Conservation (phyloP, 768 basidiomycete species). For the Boletus pseudo-olivaceus region DNA sequence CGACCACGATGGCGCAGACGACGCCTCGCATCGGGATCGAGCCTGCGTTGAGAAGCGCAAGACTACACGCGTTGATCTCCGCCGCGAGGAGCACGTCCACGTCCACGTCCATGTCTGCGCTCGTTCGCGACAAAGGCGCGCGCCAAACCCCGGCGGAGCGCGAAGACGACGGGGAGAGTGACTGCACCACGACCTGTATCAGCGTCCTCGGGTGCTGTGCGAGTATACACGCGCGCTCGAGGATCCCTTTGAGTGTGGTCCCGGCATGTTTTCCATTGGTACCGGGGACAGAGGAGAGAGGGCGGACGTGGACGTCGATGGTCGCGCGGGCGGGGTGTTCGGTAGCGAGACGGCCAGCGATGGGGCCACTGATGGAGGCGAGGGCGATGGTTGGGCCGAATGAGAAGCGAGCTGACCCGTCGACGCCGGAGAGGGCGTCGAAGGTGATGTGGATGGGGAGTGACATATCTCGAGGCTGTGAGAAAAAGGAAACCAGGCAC, state of each 20-base stretch:
- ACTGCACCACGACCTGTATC: conserved; percentile 75
- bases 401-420: conserved; percentile 71
- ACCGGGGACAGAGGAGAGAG: conserved; percentile 64
- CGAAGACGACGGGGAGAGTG: conserved; percentile 32
- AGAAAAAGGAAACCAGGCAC: neutral
- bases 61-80: conserved; percentile 65
- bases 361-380: conserved; percentile 77
- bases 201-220: conserved; percentile 67
- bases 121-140: neutral
- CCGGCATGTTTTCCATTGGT: conserved; percentile 64
- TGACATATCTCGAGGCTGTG: neutral
- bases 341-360: conserved; percentile 64
- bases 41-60: conserved; percentile 65
- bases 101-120: conserved; percentile 12
- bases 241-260: conserved; percentile 48
- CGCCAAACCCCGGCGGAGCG: neutral
- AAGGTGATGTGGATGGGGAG: conserved; percentile 41
- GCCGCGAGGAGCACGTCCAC: conserved; percentile 53
- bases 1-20: conserved; percentile 65
- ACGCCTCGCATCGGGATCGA: conserved; percentile 74
- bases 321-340: conserved; percentile 73
- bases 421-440: conserved; percentile 64
- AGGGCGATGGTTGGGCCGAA: conserved; percentile 39
- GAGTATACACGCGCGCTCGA: conserved; percentile 65
- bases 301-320: conserved; percentile 71